These are phyloP conservation scores for Penicillium manginii DNA, from an alignment of 495 filamentous ascomycete species.

Conservation along the genomic window DNA sequence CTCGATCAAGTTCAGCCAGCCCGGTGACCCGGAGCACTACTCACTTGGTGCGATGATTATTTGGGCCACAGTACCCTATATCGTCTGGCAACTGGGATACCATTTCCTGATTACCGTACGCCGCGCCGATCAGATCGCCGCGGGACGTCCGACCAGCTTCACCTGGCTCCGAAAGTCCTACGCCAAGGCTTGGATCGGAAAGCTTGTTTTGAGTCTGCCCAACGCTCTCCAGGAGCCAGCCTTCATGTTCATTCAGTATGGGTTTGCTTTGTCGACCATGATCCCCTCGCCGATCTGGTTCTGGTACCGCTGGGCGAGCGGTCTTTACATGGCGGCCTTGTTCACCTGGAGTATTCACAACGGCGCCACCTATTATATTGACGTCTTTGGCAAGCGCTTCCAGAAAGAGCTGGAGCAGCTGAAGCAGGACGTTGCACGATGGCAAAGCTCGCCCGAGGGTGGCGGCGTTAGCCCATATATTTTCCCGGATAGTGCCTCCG, in stretches of 20 bases:
- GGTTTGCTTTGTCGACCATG: conserved; percentile 89
- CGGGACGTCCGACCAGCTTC: conserved; percentile 92
- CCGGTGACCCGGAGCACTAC: conserved; percentile 75
- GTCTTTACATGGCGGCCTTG: conserved; percentile 72
- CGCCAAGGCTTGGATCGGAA: conserved; percentile 83
- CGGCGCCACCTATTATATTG: conserved; percentile 95
- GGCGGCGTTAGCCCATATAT: conserved; percentile 34
- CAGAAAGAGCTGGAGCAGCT: conserved; percentile 93
- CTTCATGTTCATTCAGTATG: conserved; percentile 96
- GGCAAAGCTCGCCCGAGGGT: conserved; percentile 65
- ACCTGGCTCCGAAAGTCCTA: conserved; percentile 96
- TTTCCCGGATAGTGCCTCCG: conserved; percentile 27
- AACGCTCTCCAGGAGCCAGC: conserved; percentile 76
- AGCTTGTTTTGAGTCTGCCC: conserved; percentile 79
- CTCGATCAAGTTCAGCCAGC: conserved; percentile 73
- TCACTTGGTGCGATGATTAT: conserved; percentile 81
- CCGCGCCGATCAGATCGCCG: conserved; percentile 90
- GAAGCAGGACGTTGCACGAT: conserved; percentile 86
- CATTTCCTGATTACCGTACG: conserved; percentile 94
- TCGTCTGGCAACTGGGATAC: conserved; percentile 88
- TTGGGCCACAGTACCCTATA: conserved; percentile 92
- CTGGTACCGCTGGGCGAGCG: conserved; percentile 81
- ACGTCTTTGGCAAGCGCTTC: conserved; percentile 94
- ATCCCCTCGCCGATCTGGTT: conserved; percentile 95
- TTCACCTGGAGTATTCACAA: conserved; percentile 95